phyloP scores from a whole-genome alignment of 2,329 filamentous ascomycete genomes.

The Paraphoma chrysanthemicola region DNA sequence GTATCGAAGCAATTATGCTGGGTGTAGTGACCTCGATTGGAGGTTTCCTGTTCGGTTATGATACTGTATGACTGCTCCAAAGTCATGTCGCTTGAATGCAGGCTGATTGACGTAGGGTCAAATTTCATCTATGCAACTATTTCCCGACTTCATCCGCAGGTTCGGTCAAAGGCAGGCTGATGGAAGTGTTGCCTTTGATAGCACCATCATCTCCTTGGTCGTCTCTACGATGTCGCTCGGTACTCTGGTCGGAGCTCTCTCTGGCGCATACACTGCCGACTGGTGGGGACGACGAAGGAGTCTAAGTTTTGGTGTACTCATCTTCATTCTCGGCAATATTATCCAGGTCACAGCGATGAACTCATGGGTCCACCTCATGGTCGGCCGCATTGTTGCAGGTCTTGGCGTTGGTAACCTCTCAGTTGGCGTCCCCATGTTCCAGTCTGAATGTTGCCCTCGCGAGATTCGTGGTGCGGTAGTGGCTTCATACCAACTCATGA shows the following conservation, averaged over 20 bases:
- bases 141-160: conserved; percentile 61
- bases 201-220: conserved; percentile 53
- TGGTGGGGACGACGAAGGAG: conserved; percentile 56
- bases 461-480: conserved; percentile 70
- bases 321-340: conserved; percentile 52
- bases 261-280: conserved; percentile 59
- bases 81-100: neutral
- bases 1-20: conserved; percentile 58
- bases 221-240: conserved; percentile 47
- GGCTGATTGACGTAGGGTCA: conserved; percentile 27
- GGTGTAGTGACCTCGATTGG: conserved; percentile 64
- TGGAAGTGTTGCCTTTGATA: conserved; percentile 49
- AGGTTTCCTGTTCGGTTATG: conserved; percentile 69
- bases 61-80: conserved; percentile 53
- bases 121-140: conserved; percentile 49
- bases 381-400: conserved; percentile 53
- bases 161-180: conserved; percentile 59
- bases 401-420: conserved; percentile 54
- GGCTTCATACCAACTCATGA: conserved; percentile 55
- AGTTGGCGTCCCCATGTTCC: conserved; percentile 71
- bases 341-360: conserved; percentile 52
- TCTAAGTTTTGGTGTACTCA: conserved; percentile 57
- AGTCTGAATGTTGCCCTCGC: conserved; percentile 68
- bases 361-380: conserved; percentile 57
- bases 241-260: conserved; percentile 51